Evolutionary conservation across 164 flowering plant genomes (phyloP).

Genomic region (Amborella trichopoda): DNA sequence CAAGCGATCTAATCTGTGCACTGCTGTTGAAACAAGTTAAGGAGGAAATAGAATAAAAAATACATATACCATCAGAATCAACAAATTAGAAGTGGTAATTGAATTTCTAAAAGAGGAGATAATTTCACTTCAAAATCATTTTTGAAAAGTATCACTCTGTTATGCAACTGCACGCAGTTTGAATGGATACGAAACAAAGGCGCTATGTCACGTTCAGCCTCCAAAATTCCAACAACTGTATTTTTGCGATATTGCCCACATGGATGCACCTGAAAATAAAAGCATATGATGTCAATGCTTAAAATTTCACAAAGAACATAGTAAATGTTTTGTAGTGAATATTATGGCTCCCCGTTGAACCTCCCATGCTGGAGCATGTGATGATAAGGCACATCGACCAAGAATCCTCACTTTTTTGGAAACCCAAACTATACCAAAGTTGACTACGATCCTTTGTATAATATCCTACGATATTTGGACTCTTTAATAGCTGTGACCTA

Average conservation of each 20-base stretch:
- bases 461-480: no score
- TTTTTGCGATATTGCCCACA: constrained; percentile 99
- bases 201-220: constrained; percentile 80
- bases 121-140: no score
- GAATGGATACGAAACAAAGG: constrained; percentile 91
- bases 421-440: no score
- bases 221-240: constrained; percentile 88
- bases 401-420: no score
- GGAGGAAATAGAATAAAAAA: constrained; percentile 21
- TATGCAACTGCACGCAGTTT: background rate
- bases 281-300: no score
- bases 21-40: constrained; percentile 28
- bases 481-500: no score
- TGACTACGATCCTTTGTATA: no score
- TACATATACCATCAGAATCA: background rate
- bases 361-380: no score
- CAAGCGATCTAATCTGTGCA: constrained; percentile 90
- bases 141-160: background rate
- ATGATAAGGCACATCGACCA: no score
- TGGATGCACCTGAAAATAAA: constrained; percentile 93
- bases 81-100: background rate
- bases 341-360: no score
- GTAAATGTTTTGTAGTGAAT: no score
- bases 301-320: no score
- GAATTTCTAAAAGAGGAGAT: background rate